Evolutionary conservation across 768 basidiomycete species (phyloP).

Genomic region (Crepidotus variabilis): DNA sequence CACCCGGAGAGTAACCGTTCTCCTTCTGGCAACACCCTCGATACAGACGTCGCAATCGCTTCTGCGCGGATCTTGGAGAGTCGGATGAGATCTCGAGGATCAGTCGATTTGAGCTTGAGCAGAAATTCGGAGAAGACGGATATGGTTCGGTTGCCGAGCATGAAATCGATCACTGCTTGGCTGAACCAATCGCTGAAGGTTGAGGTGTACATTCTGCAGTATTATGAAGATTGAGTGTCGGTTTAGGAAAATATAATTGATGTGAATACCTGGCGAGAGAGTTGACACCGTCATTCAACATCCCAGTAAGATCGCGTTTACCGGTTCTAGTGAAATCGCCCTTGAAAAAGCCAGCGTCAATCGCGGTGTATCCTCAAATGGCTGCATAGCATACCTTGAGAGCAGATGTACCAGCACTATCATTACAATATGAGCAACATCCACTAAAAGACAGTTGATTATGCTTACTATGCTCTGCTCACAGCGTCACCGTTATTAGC

Average conservation of each 20-base stretch:
- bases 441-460: not conserved
- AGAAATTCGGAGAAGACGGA: slow-evolving; percentile 94
- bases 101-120: slow-evolving; percentile 83
- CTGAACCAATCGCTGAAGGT: slow-evolving; percentile 95
- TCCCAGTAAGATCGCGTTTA: slow-evolving; percentile 88
- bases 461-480: slow-evolving; percentile 76
- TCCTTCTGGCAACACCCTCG: slow-evolving; percentile 69
- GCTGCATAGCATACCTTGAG: slow-evolving; percentile 58
- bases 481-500: slow-evolving; percentile 98
- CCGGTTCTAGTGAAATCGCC: slow-evolving; percentile 94
- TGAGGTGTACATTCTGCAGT: slow-evolving; percentile 73
- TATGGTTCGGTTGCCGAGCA: slow-evolving; percentile 82
- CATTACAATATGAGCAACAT: not conserved
- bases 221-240: not conserved
- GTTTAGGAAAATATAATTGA: not conserved
- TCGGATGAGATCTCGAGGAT: slow-evolving; percentile 85
- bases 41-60: slow-evolving; percentile 87
- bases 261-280: slow-evolving; percentile 69
- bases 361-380: not conserved
- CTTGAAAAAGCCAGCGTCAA: slow-evolving; percentile 31
- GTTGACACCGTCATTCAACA: slow-evolving; percentile 95
- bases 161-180: slow-evolving; percentile 92
- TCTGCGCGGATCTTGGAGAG: slow-evolving; percentile 88
- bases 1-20: slow-evolving; percentile 82
- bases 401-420: slow-evolving; percentile 91